These are phyloP conservation scores for Prunus armeniaca DNA, from an alignment of 306 rosid species.

Conservation along the genomic window DNA sequence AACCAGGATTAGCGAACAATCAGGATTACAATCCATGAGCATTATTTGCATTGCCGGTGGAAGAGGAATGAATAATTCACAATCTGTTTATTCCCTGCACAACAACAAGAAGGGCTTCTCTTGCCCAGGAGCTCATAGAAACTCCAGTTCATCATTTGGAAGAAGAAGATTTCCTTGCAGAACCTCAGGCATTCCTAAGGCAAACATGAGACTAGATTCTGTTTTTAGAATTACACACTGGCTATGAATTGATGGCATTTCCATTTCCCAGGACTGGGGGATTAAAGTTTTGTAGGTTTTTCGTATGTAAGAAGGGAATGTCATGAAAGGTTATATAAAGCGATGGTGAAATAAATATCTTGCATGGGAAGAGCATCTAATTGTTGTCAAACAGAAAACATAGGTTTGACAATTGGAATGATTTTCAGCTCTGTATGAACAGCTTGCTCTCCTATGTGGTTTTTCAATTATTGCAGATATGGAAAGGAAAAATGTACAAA, in stretches of 20 bases:
- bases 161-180: background rate
- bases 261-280: background rate
- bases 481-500: background rate
- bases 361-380: background rate
- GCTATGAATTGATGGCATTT: conserved; percentile 6
- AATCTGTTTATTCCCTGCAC: conserved; percentile 19
- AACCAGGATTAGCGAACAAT: conserved; percentile 3
- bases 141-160: background rate
- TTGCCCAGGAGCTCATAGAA: background rate
- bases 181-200: background rate
- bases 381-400: background rate
- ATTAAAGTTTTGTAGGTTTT: background rate
- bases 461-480: background rate
- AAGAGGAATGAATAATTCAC: conserved; percentile 13
- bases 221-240: background rate
- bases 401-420: background rate
- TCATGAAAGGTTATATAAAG: background rate
- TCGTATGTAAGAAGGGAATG: background rate
- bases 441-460: background rate
- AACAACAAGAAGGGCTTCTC: background rate
- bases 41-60: background rate
- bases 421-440: background rate
- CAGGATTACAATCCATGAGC: background rate
- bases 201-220: background rate
- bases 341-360: background rate